A percentile compares a stretch with the other conserved stretches of the same genome.
Evolutionary conservation across 768 basidiomycete species (phyloP).

Genomic region (Lactifluus piperatus): DNA sequence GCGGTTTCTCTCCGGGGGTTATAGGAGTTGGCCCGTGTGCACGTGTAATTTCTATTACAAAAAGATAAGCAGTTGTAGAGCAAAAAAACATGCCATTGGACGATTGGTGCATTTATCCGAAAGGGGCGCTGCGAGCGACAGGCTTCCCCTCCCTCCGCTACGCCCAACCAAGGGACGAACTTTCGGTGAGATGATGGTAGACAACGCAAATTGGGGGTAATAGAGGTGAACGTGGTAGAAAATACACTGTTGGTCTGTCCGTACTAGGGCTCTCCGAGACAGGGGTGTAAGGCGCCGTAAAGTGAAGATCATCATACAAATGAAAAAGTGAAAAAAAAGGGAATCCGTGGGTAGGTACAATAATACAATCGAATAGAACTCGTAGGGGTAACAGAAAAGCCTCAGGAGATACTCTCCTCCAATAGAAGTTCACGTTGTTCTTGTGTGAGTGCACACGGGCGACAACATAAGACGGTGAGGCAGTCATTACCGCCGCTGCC

Average conservation of each 20-base stretch:
- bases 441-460: conserved; percentile 41
- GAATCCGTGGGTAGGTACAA: background rate
- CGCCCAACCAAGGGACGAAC: too few species aligned
- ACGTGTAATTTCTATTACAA: too few species aligned
- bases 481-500: conserved; percentile 39
- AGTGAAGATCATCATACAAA: background rate
- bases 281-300: background rate
- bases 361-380: background rate
- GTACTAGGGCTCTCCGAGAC: too few species aligned
- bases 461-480: conserved; percentile 33
- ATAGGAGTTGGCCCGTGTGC: too few species aligned
- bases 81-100: background rate
- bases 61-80: too few species aligned
- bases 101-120: background rate
- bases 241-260: too few species aligned
- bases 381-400: background rate
- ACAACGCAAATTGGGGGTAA: too few species aligned
- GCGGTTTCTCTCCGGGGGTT: too few species aligned
- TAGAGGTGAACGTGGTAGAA: too few species aligned
- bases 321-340: too few species aligned
- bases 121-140: background rate
- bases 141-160: too few species aligned
- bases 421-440: conserved; percentile 39
- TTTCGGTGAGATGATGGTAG: too few species aligned
- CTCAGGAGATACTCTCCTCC: conserved; percentile 32